Percentiles rank a stretch among this genome's conserved stretches.
Evolutionary conservation across 192 early-diverging fungal species (phyloP).

Genomic region (Haplosporangium gracile): DNA sequence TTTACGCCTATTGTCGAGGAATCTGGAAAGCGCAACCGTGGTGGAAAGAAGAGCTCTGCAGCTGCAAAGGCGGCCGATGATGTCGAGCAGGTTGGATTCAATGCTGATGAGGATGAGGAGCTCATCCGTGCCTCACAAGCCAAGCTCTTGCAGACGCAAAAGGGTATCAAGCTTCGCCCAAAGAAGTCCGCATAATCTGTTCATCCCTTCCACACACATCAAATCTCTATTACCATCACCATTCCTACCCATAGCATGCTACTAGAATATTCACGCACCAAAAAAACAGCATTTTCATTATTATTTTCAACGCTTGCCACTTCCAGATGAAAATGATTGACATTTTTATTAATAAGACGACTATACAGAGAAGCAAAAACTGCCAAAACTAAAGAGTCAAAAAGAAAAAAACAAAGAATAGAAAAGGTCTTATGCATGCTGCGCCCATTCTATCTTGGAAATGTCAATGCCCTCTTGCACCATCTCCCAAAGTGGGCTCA

Average conservation of each 20-base stretch:
- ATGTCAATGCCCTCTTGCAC: constrained; percentile 62
- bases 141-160: constrained; percentile 48
- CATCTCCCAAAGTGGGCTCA: constrained; percentile 99
- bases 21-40: constrained; percentile 34
- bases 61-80: constrained; percentile 15
- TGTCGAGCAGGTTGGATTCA: constrained; percentile 27
- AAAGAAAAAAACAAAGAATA: not conserved
- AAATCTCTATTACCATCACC: not conserved
- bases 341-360: not conserved
- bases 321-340: not conserved
- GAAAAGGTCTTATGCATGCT: constrained; percentile 40
- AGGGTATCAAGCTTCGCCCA: constrained; percentile 54
- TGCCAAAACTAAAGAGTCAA: too few relatives aligned
- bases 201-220: not conserved
- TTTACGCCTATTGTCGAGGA: constrained; percentile 51
- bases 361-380: not conserved
- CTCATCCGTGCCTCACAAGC: constrained; percentile 50
- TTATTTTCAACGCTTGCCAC: not conserved
- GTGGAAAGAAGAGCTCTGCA: constrained; percentile 32
- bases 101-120: constrained; percentile 46
- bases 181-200: constrained; percentile 23
- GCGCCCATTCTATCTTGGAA: constrained; percentile 56
- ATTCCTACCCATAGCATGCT: not conserved
- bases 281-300: constrained; percentile 2
- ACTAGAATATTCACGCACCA: not conserved